These are phyloP conservation scores for Eucalyptus cloeziana DNA, from an alignment of 345 rosid genomes.

Conservation along the genomic window DNA sequence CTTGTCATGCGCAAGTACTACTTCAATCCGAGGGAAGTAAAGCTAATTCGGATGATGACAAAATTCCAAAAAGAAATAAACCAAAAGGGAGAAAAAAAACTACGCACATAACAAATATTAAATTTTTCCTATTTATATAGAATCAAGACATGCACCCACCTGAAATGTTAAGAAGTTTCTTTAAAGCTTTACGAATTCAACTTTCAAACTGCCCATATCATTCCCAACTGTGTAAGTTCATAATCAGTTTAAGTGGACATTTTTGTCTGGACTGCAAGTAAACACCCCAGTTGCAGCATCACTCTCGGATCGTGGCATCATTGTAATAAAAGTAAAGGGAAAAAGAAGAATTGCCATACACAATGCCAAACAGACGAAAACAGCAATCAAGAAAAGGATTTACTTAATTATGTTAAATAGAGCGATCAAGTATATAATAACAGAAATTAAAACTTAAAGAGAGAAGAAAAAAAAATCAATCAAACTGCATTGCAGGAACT, in stretches of 20 bases:
- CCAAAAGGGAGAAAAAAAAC: neutral
- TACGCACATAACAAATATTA: neutral
- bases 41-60: neutral
- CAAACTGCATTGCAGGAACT: neutral
- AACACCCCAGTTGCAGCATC: neutral
- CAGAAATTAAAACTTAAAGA: neutral
- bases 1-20: neutral
- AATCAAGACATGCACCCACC: neutral
- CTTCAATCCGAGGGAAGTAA: neutral
- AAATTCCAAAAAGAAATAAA: neutral
- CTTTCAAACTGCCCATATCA: neutral
- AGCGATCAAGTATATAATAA: neutral
- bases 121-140: neutral
- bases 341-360: neutral
- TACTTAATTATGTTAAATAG: neutral
- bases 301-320: neutral
- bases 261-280: neutral
- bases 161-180: neutral
- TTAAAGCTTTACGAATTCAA: neutral
- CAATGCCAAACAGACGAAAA: neutral
- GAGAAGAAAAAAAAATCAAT: neutral
- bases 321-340: neutral
- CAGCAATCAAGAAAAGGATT: neutral
- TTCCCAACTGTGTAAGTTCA: neutral
- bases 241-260: neutral